Evolutionary conservation across 441 rosid species (phyloP).

Genomic region (Erodium chrysanthum): DNA sequence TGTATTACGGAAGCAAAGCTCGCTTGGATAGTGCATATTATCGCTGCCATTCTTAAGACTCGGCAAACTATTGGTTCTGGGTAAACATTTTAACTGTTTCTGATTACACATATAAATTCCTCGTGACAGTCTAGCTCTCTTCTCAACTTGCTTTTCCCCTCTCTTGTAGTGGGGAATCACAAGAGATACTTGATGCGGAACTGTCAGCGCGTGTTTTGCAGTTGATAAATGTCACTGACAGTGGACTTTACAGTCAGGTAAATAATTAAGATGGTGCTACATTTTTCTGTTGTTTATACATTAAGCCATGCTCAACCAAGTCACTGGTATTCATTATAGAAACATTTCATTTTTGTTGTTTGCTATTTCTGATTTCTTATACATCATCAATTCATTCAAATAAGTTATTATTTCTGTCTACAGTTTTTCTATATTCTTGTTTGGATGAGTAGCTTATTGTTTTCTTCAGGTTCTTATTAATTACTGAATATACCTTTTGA

Average conservation of each 20-base stretch:
- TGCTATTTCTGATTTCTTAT: neutral
- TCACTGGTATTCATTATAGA: neutral
- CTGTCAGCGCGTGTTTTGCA: slow-evolving; percentile 96
- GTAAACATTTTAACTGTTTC: slow-evolving; percentile 31
- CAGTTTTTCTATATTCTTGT: neutral
- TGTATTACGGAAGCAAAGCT: slow-evolving; percentile 85
- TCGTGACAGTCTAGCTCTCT: neutral
- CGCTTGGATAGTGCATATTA: slow-evolving; percentile 91
- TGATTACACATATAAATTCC: neutral
- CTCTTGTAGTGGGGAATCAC: slow-evolving; percentile 75
- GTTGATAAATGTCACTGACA: slow-evolving; percentile 79
- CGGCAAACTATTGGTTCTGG: slow-evolving; percentile 84
- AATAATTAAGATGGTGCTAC: slow-evolving; percentile 1
- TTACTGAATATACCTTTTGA: neutral
- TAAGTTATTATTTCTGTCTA: neutral
- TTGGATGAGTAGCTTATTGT: neutral
- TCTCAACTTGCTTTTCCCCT: slow-evolving; percentile 10
- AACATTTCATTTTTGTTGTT: neutral
- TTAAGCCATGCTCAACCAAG: neutral
- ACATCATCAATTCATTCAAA: neutral
- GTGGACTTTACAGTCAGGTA: slow-evolving; percentile 93
- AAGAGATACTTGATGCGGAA: slow-evolving; percentile 96
- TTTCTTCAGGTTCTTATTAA: neutral
- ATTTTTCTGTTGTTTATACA: neutral
- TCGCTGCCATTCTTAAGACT: slow-evolving; percentile 83